Conservation (phyloP, 164 flowering plant genomes). For the Chimonanthus salicifolius region DNA sequence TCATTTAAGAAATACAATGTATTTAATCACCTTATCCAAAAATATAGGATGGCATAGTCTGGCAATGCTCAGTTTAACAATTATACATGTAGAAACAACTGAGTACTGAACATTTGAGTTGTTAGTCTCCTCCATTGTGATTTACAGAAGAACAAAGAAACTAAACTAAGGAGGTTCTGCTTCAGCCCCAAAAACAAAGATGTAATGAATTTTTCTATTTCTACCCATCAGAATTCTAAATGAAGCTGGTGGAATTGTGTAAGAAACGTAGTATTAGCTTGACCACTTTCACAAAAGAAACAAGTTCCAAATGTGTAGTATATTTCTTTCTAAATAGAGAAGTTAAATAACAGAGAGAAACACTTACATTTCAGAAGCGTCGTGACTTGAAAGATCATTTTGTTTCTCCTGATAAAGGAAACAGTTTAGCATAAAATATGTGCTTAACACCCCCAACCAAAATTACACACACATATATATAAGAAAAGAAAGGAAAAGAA, state of each 20-base stretch:
- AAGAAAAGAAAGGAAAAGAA: background rate
- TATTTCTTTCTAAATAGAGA: background rate
- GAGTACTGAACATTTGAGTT: too few species aligned
- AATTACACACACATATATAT: background rate
- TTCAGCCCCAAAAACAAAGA: background rate
- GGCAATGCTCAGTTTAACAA: too few species aligned
- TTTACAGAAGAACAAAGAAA: too few species aligned
- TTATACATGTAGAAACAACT: too few species aligned
- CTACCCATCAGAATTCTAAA: background rate
- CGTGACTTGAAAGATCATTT: constrained; percentile 30
- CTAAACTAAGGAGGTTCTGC: background rate
- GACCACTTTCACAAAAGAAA: background rate
- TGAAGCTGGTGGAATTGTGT: background rate
- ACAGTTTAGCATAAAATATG: background rate
- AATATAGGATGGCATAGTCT: too few species aligned
- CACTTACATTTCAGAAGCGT: constrained; percentile 56
- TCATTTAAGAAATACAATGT: too few species aligned
- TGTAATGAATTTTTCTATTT: background rate
- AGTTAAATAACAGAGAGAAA: background rate
- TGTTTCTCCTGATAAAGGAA: constrained; percentile 35
- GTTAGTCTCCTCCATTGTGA: too few species aligned
- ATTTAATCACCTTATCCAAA: too few species aligned
- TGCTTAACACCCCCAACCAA: background rate
- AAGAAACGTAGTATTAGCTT: background rate
- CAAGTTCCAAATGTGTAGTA: background rate